These are phyloP conservation scores for Metschnikowia reukaufii DNA, from an alignment of 805 yeast species.

Conservation along the genomic window DNA sequence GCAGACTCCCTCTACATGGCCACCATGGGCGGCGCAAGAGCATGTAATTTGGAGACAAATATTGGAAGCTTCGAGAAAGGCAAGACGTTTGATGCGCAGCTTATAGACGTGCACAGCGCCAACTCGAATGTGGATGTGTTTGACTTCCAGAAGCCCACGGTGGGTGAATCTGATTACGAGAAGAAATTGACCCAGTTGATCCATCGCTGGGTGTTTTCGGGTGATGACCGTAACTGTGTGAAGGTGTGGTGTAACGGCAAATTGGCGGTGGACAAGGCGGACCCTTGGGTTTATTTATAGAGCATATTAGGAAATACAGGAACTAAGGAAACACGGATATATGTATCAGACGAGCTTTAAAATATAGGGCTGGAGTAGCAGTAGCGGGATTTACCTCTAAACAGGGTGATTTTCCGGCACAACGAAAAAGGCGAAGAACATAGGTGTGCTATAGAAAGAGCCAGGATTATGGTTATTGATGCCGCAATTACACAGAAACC, in stretches of 20 bases:
- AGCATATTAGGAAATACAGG: too few species aligned
- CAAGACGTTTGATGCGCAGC: constrained; percentile 80
- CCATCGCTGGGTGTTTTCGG: constrained; percentile 89
- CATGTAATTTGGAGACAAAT: constrained; percentile 53
- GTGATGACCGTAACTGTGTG: constrained; percentile 86
- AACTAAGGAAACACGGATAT: too few species aligned
- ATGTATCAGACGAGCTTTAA: too few species aligned
- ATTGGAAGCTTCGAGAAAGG: constrained; percentile 77
- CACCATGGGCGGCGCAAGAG: constrained; percentile 87
- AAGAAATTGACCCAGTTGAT: constrained; percentile 54
- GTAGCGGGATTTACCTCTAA: too few species aligned
- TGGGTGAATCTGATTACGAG: constrained; percentile 14
- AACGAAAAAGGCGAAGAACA: too few species aligned
- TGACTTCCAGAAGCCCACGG: constrained; percentile 60
- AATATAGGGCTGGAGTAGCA: too few species aligned
- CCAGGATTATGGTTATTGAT: too few species aligned
- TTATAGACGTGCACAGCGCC: constrained; percentile 57
- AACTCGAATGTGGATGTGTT: constrained; percentile 73
- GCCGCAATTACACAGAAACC: too few species aligned
- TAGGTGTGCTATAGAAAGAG: too few species aligned
- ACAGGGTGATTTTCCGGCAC: too few species aligned
- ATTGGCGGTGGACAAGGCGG: constrained; percentile 48
- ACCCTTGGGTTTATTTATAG: constrained; percentile 8
- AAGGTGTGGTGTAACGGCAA: constrained; percentile 84
- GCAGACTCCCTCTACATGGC: constrained; percentile 77